A percentile compares a stretch with the other conserved stretches of the same genome.
These are phyloP conservation scores for Stenocarpella maydis DNA, from an alignment of 2,329 filamentous ascomycete genomes.

Conservation along the genomic window DNA sequence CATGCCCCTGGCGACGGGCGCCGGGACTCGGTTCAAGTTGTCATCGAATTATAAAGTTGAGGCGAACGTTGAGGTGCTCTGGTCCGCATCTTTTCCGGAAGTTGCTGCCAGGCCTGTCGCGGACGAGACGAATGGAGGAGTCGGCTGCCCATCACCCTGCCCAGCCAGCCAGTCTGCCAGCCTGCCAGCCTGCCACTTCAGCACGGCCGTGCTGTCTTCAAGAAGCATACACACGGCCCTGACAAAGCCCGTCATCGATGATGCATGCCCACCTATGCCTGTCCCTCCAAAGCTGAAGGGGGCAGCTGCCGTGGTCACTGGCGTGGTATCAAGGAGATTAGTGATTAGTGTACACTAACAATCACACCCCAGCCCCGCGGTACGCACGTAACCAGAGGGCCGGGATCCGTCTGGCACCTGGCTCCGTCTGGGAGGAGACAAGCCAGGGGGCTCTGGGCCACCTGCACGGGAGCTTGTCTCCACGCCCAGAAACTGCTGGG, in stretches of 20 bases:
- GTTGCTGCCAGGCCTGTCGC: neutral
- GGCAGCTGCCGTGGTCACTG: conserved; percentile 4
- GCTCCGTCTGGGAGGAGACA: conserved; percentile 22
- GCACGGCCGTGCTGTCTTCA: neutral
- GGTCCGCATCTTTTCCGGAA: conserved; percentile 6
- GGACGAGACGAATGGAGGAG: conserved; percentile 10
- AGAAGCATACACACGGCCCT: neutral
- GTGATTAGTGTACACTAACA: neutral
- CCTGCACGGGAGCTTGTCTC: conserved; percentile 34
- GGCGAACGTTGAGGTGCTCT: neutral
- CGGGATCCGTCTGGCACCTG: conserved; percentile 23
- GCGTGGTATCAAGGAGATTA: conserved; percentile 5
- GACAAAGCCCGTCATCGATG: neutral
- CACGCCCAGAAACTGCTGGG: conserved; percentile 34
- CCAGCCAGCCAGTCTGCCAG: conserved; percentile 1
- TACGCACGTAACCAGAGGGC: conserved; percentile 25
- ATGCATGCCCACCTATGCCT: neutral
- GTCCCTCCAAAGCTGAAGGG: neutral
- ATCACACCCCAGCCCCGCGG: neutral
- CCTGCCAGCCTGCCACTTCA: neutral
- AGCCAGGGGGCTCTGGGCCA: conserved; percentile 23
- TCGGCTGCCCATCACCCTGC: neutral
- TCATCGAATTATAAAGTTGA: conserved; percentile 32
- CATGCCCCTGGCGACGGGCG: neutral
- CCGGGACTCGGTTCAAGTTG: conserved; percentile 22